A percentile compares a stretch with the other conserved stretches of the same genome.
Conservation (phyloP, 306 rosid genomes). For the Fragaria vesca region DNA sequence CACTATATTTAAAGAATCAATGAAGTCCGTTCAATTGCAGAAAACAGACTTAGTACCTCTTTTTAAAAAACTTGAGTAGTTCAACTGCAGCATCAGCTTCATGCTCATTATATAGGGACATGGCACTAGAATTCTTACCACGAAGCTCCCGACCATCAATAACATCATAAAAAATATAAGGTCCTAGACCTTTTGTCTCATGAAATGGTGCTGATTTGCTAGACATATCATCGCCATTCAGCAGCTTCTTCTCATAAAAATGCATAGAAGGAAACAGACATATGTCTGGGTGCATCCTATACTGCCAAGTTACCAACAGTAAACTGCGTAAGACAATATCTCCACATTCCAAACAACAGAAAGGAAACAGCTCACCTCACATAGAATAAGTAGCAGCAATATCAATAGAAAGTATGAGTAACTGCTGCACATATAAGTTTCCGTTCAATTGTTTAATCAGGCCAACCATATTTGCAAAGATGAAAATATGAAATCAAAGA, state of each 20-base stretch:
- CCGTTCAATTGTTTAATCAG: background rate
- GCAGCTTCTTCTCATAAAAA: slow-evolving; percentile 80
- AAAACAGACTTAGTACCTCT: slow-evolving; percentile 38
- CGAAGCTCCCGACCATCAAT: slow-evolving; percentile 73
- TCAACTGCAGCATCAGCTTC: slow-evolving; percentile 94
- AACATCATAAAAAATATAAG: slow-evolving; percentile 81
- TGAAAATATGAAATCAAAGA: background rate
- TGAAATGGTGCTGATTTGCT: slow-evolving; percentile 79
- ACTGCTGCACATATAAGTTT: background rate
- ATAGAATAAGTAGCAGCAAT: background rate
- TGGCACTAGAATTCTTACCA: slow-evolving; percentile 68
- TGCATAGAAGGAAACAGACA: slow-evolving; percentile 88
- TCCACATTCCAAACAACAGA: slow-evolving; percentile 25
- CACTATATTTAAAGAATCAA: background rate
- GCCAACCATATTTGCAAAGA: slow-evolving; percentile 7
- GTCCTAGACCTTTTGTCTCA: slow-evolving; percentile 71
- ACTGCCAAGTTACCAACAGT: slow-evolving; percentile 49
- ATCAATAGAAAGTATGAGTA: background rate
- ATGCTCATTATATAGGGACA: slow-evolving; percentile 83
- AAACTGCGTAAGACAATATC: slow-evolving; percentile 27
- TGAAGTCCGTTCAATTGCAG: background rate
- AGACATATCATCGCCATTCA: slow-evolving; percentile 71
- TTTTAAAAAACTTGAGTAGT: slow-evolving; percentile 63
- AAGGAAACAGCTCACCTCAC: slow-evolving; percentile 12
- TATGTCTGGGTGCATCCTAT: slow-evolving; percentile 98